Percentiles rank a stretch among this genome's conserved stretches.
Conservation (phyloP, 2,329 filamentous ascomycete species). For the Trichothecium roseum region DNA sequence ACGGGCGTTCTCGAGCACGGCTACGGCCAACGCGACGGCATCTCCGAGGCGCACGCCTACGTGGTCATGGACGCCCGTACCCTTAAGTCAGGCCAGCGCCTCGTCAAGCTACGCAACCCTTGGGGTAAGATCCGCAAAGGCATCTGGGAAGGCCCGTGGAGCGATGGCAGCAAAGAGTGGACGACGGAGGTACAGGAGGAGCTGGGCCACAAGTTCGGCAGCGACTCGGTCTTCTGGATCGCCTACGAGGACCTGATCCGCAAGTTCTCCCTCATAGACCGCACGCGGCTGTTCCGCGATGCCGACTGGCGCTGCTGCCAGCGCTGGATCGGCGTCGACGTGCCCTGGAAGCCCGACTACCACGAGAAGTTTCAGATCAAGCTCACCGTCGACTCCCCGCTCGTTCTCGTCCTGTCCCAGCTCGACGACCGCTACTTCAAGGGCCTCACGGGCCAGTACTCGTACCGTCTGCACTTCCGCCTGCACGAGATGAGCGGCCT, state of each 20-base stretch:
- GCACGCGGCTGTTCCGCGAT: conserved; percentile 51
- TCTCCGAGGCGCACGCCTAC: conserved; percentile 49
- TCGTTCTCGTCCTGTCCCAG: conserved; percentile 51
- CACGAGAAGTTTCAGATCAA: conserved; percentile 51
- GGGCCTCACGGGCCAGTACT: conserved; percentile 49
- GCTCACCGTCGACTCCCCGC: conserved; percentile 42
- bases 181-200: conserved; percentile 46
- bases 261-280: conserved; percentile 52
- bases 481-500: conserved; percentile 36
- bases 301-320: conserved; percentile 45
- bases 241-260: conserved; percentile 51
- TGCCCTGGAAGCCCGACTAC: conserved; percentile 52
- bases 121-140: conserved; percentile 50
- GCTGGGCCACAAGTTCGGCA: conserved; percentile 48
- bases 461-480: conserved; percentile 37
- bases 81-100: conserved; percentile 39
- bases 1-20: conserved; percentile 53
- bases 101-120: conserved; percentile 49
- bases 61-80: conserved; percentile 48
- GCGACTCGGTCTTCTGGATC: conserved; percentile 55
- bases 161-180: conserved; percentile 51
- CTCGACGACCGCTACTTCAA: conserved; percentile 53
- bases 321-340: conserved; percentile 51
- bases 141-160: conserved; percentile 50
- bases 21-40: conserved; percentile 49